These are phyloP conservation scores for Aspergillus fumigatiaffinis DNA, from an alignment of 2,329 filamentous ascomycete genomes.

Conservation along the genomic window DNA sequence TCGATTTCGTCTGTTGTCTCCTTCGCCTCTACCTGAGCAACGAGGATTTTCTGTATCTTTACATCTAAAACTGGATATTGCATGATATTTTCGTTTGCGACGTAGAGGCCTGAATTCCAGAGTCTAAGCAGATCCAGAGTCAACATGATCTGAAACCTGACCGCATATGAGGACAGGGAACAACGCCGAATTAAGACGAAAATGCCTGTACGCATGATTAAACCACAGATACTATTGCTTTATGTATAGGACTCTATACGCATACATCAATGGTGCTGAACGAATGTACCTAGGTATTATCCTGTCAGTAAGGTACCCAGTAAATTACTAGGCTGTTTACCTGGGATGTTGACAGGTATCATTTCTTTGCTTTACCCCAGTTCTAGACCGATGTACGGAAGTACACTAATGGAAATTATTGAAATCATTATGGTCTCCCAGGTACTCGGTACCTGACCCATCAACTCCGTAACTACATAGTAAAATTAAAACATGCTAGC, in stretches of 20 bases:
- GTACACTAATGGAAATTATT: neutral
- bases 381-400: neutral
- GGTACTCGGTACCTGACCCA: neutral
- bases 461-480: neutral
- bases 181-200: neutral
- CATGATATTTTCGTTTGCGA: neutral
- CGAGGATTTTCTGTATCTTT: slow-evolving; percentile 1
- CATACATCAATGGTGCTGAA: neutral
- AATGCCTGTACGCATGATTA: neutral
- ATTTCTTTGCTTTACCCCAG: neutral
- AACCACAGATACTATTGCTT: neutral
- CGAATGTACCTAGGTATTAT: no score
- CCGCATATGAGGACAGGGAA: neutral
- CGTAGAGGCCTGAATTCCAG: neutral
- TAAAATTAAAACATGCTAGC: neutral
- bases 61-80: neutral
- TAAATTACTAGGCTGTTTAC: neutral
- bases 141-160: neutral
- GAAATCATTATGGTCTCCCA: neutral
- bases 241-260: neutral
- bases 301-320: neutral
- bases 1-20: neutral
- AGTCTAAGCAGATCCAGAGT: neutral
- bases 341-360: neutral
- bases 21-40: neutral